Base-by-base conservation (phyloP, 140 eudicot genomes). In the Erigeron philadelphicus region DNA sequence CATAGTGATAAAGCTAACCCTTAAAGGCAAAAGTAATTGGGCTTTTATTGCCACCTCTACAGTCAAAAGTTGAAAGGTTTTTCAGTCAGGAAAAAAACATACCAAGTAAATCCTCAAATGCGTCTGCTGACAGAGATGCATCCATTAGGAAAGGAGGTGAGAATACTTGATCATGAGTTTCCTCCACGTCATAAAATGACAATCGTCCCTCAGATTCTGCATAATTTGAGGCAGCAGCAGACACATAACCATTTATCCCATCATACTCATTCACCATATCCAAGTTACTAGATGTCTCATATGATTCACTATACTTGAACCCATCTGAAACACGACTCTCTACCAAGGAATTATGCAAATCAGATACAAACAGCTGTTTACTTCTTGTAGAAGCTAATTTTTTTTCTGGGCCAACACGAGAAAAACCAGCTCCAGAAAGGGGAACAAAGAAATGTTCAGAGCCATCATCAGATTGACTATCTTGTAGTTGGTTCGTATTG, bases 41-140 rank as follows among this genome's bases (percentile, higher is more conserved):
- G 25, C 18, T 53, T 21, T 3, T n/a, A 53, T 53, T 53, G 59
- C 23, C 23, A 53, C 11, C 58, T 16, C 23, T 0, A 16, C 8
- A 53, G 7, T 53, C 58, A 53, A 53, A 6, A n/a, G 23, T 3
- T 53, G 18, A 8, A 15, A 53, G 58, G 58, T 5, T 56, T 61
- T 50, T 41, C 38, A 31, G 38, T 46, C 31, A 7, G 41, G 17
- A 12, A 43, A n/a, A 25, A 11, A 11, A 67, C 19, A 81, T 21
- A 93, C 98, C 98, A 64, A 93, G 98, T 66, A 93, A 78, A 72
- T 93, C 96, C 82, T 93, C 98, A 65, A 89, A 93, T 55, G 85
- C 65, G 60, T 89, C 98, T 16, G 80, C 82, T 60, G 84, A 69
- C 72, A 86, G 72, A 64, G 95, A 85, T 35, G 95, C 72, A 21